These are phyloP conservation scores for Ceratocystiopsis sp. DNA, from an alignment of 2,329 filamentous ascomycete species.

Conservation along the genomic window DNA sequence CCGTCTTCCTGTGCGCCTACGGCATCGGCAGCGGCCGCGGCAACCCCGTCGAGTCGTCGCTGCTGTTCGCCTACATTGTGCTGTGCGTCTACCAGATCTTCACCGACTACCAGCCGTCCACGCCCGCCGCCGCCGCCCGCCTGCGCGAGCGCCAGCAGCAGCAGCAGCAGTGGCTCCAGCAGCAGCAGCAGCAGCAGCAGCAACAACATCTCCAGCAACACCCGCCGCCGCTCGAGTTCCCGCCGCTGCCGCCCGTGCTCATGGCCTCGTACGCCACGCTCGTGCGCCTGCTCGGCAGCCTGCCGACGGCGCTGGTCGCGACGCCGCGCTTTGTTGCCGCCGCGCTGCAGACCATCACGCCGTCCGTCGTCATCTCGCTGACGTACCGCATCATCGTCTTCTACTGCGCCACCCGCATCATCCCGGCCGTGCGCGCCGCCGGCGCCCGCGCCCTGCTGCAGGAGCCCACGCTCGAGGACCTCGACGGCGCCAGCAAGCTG, in stretches of 20 bases:
- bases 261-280: constrained; percentile 96
- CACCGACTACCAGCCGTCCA: constrained; percentile 82
- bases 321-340: constrained; percentile 76
- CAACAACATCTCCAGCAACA: too few species aligned
- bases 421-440: constrained; percentile 77
- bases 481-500: constrained; percentile 63
- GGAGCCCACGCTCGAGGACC: constrained; percentile 72
- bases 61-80: constrained; percentile 95
- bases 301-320: constrained; percentile 72
- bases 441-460: constrained; percentile 70
- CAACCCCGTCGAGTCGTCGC: constrained; percentile 85
- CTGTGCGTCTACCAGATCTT: constrained; percentile 99
- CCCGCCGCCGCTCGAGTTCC: constrained; percentile 46
- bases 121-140: constrained; percentile 32
- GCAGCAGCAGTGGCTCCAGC: constrained; percentile 10
- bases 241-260: constrained; percentile 89
- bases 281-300: constrained; percentile 61
- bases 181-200: constrained; percentile 3
- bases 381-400: constrained; percentile 89
- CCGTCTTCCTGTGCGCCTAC: constrained; percentile 82
- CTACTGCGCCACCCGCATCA: constrained; percentile 89
- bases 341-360: constrained; percentile 87
- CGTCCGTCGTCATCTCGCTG: constrained; percentile 87
- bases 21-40: constrained; percentile 87
- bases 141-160: constrained; percentile 23